Evolutionary conservation across 768 basidiomycete genomes (phyloP).

Genomic region (Serendipita vermifera): DNA sequence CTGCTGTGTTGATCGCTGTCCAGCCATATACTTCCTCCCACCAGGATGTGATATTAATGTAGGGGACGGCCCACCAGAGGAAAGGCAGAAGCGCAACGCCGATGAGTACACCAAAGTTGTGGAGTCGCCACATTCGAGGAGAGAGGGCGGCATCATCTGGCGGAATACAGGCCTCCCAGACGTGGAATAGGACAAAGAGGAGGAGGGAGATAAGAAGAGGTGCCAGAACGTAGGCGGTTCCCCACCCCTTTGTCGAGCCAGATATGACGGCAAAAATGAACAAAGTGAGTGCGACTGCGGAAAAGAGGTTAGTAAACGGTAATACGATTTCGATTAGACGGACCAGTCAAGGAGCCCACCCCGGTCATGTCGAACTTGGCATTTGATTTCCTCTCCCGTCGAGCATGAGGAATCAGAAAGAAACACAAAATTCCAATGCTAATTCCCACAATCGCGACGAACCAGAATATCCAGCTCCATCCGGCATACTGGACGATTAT

Average conservation of each 20-base stretch:
- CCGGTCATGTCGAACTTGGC: constrained; percentile 7
- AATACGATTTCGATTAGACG: not conserved
- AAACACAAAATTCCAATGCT: constrained; percentile 25
- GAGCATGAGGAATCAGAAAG: constrained; percentile 25
- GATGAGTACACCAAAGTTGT: constrained; percentile 20
- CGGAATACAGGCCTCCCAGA: constrained; percentile 30
- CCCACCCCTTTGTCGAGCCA: constrained; percentile 10
- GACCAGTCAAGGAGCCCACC: constrained; percentile 8
- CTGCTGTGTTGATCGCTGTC: constrained; percentile 13
- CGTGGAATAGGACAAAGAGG: constrained; percentile 33
- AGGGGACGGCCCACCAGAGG: constrained; percentile 4
- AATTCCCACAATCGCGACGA: constrained; percentile 29
- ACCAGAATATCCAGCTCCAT: constrained; percentile 44
- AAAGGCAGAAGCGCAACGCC: constrained; percentile 17
- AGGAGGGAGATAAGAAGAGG: constrained; percentile 36
- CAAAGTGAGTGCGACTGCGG: constrained; percentile 26
- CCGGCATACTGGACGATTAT: constrained; percentile 29
- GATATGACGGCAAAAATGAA: constrained; percentile 32
- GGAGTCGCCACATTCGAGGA: constrained; percentile 21
- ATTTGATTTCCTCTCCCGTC: not conserved
- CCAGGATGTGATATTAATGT: not conserved
- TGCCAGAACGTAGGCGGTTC: constrained; percentile 27
- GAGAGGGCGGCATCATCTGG: constrained; percentile 20
- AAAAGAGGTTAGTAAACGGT: not conserved
- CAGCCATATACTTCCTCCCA: constrained; percentile 11